phyloP scores from a whole-genome alignment of 345 rosid species.

The Zanthoxylum bungeanum region DNA sequence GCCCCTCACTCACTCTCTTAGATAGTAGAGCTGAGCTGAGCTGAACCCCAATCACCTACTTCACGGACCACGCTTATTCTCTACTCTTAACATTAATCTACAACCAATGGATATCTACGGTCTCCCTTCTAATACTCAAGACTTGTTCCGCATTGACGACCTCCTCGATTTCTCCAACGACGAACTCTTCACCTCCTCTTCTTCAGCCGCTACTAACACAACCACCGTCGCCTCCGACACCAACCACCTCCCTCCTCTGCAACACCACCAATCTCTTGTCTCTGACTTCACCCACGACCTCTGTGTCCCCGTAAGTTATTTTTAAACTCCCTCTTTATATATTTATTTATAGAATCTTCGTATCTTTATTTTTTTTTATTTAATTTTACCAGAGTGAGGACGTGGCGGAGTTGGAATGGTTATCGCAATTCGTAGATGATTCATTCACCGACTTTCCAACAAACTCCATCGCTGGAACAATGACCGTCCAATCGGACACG shows the following conservation, averaged over 20 bases:
- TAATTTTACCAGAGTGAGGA: constrained; percentile 56
- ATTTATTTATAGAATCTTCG: neutral
- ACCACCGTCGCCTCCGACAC: constrained; percentile 26
- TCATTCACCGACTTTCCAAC: constrained; percentile 56
- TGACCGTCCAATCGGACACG: constrained; percentile 25
- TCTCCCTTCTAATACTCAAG: constrained; percentile 23
- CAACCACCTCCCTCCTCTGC: constrained; percentile 15
- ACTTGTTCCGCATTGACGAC: constrained; percentile 66
- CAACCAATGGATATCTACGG: constrained; percentile 51
- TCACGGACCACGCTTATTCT: neutral
- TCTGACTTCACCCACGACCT: constrained; percentile 61
- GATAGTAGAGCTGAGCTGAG: neutral
- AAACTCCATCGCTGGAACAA: constrained; percentile 38
- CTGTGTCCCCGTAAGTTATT: constrained; percentile 50
- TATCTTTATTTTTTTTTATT: neutral
- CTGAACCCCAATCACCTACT: neutral
- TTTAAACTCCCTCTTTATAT: neutral
- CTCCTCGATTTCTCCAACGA: constrained; percentile 45
- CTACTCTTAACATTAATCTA: too few species aligned
- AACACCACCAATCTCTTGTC: constrained; percentile 10
- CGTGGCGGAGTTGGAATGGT: constrained; percentile 84
- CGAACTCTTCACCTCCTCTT: constrained; percentile 34
- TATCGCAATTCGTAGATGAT: constrained; percentile 75
- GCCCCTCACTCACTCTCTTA: neutral
- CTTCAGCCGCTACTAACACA: constrained; percentile 31